Evolutionary conservation across 768 basidiomycete genomes (phyloP).

Genomic region (Tylopilus plumbeoviolaceoides): DNA sequence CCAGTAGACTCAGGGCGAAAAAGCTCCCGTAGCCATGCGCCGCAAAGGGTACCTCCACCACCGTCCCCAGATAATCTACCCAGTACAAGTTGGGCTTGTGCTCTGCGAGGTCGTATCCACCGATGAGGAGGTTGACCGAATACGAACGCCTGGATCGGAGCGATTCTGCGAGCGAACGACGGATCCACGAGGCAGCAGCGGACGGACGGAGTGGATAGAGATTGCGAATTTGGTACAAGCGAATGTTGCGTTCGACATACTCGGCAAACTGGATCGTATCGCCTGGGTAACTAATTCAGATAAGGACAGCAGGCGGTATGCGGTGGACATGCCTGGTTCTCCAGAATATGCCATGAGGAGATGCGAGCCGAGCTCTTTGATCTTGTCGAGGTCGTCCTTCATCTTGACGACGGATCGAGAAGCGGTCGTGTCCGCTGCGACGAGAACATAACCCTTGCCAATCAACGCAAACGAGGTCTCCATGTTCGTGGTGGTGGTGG

Average conservation of each 20-base stretch:
- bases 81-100: conserved; percentile 81
- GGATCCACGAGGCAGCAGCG: conserved; percentile 94
- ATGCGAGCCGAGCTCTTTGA: conserved; percentile 86
- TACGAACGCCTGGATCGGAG: conserved; percentile 87
- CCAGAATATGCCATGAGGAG: conserved; percentile 94
- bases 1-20: conserved; percentile 86
- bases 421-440: conserved; percentile 89
- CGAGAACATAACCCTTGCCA: conserved; percentile 89
- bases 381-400: conserved; percentile 96
- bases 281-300: conserved; percentile 56
- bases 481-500: conserved; percentile 50
- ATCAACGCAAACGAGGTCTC: conserved; percentile 88
- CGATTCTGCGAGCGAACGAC: conserved; percentile 83
- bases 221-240: conserved; percentile 94
- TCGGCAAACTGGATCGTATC: conserved; percentile 97
- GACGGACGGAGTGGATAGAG: conserved; percentile 83
- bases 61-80: conserved; percentile 94
- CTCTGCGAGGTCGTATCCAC: conserved; percentile 83
- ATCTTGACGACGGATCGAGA: conserved; percentile 94
- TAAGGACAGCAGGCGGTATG: no score
- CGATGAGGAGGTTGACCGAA: conserved; percentile 87
- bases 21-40: conserved; percentile 95
- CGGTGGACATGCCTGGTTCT: conserved; percentile 65
- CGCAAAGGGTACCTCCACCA: conserved; percentile 84
- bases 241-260: conserved; percentile 92